Conservation (phyloP, 2,329 filamentous ascomycete genomes). For the Huntiella moniliformis region DNA sequence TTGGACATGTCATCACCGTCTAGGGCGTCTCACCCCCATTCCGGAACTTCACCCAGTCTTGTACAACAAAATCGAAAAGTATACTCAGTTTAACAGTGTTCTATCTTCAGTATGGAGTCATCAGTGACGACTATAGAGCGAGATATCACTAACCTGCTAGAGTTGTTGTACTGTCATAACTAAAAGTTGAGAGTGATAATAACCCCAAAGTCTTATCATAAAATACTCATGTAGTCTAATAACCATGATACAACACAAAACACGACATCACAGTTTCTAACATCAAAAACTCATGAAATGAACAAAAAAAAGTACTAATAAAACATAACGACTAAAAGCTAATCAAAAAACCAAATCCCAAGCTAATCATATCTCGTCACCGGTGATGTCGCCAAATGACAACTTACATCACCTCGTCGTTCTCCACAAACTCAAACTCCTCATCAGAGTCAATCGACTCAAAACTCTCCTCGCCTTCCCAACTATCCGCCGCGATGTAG, state of each 20-base stretch:
- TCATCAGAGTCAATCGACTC: slow-evolving; percentile 93
- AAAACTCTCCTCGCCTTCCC: slow-evolving; percentile 58
- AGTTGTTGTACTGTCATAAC: too few relatives aligned
- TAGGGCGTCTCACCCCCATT: too few relatives aligned
- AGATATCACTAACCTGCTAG: too few relatives aligned
- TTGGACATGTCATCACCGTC: too few relatives aligned
- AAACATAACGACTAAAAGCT: slow-evolving; percentile 1
- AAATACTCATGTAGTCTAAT: too few relatives aligned
- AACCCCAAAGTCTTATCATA: too few relatives aligned
- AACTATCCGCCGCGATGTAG: slow-evolving; percentile 32
- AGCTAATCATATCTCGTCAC: neutral
- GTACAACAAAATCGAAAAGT: too few relatives aligned
- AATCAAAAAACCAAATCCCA: slow-evolving; percentile 9
- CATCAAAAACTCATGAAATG: neutral
- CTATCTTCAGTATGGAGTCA: too few relatives aligned
- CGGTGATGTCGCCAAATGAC: slow-evolving; percentile 15
- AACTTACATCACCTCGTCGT: slow-evolving; percentile 49
- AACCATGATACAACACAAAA: neutral
- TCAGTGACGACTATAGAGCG: too few relatives aligned
- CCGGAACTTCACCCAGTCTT: too few relatives aligned
- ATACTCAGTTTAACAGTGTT: too few relatives aligned
- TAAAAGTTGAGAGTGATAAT: too few relatives aligned
- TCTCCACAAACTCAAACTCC: slow-evolving; percentile 93
- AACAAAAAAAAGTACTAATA: neutral
- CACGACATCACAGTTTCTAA: neutral